Base-by-base conservation (phyloP, 1,139 yeast genomes). In the Nakaseomyces nivariensis region DNA sequence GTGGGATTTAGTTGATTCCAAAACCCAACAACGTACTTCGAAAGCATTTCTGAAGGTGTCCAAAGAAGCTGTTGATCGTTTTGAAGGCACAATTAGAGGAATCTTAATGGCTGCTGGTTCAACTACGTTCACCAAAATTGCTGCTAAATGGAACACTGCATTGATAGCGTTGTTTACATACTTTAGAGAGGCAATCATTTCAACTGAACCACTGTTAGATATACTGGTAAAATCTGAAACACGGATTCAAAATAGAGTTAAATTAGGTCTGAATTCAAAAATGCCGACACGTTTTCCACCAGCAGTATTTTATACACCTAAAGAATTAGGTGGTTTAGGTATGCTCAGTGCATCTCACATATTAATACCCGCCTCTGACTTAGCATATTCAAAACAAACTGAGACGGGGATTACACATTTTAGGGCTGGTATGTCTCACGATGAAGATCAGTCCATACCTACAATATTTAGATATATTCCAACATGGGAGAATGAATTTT, bases 221-320 rank as follows among this genome's bases (percentile, higher is more conserved):
- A 74, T 82, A 1, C 71, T 94, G 46, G 98, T 92, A 8, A 87
- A 86, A 61, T 81, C 95, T 58, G 99, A 94, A 63, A 90, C 97
- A 1, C 85, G 86, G 62, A 84, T 94, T 47, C 99, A 94, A 66
- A 94, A 92, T 50, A 75, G 96, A 56, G 96, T 94, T 26, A 94
- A 94, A 64, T 79, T 92, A 72, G 98, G 98, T 0, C 74, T 94
- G 54, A 94, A 94, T 62, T 90, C 97, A 7, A 94, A 94, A 68
- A 94, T 94, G 99, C 99, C 99, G 0, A 82, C 96, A 0, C 75
- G 99, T 49, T 94, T 94, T 69, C 99, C 99, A 3, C 99, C 98
- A 0, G 97, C 97, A 2, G 98, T 94, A 0, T 94, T 94, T 59
- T 94, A 94, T 64, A 88, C 98, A 0, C 98, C 98, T 0, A 92